Base-by-base conservation (phyloP, 441 rosid genomes). In the Capsella rubella region DNA sequence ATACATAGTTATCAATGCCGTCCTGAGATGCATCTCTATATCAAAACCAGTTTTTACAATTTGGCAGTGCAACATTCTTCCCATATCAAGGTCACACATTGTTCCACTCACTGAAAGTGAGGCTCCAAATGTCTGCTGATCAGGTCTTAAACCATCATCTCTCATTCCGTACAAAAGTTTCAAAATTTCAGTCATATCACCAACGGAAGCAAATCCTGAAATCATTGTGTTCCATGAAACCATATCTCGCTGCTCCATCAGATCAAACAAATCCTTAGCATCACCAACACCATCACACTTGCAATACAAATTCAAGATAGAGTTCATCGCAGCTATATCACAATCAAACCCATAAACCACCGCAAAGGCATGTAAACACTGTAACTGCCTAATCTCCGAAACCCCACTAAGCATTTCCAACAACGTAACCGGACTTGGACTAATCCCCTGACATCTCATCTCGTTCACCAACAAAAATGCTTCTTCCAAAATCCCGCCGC, bases 221-320 rank as follows among this genome's bases (percentile, higher is more conserved):
- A 87, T 59, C 78, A 87, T 75, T 14, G 82, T 78, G 82, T 87
- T 89, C 88, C 87, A 87, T 0, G 93, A 83, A 78, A 85, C 67
- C 46, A 80, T 64, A 75, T 89, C 93, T 69, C 85, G 74, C 68
- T 82, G 65, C 43, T 78, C 74, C 85, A 87, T 84, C 40, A 57
- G 58, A n/a, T 84, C 82, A 69, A 87, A 83, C 32, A 87, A 78
- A 18, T 13, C 45, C 82, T 82, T 80, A 18, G 81, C 87, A 61
- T 83, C 86, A 67, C 51, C 73, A 2, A 87, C 61, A 58, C 80
- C 28, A 27, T 80, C 80, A 12, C 75, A 84, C 65, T 83, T 87
- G 27, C 84, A 73, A 70, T 89, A 87, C 37, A 78, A 64, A 80
- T 74, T 84, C 73, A 89, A 40, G 55, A 87, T 37, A 55, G 87